These are phyloP conservation scores for Emergomyces africanus DNA, from an alignment of 2,329 filamentous ascomycete species.

Conservation along the genomic window DNA sequence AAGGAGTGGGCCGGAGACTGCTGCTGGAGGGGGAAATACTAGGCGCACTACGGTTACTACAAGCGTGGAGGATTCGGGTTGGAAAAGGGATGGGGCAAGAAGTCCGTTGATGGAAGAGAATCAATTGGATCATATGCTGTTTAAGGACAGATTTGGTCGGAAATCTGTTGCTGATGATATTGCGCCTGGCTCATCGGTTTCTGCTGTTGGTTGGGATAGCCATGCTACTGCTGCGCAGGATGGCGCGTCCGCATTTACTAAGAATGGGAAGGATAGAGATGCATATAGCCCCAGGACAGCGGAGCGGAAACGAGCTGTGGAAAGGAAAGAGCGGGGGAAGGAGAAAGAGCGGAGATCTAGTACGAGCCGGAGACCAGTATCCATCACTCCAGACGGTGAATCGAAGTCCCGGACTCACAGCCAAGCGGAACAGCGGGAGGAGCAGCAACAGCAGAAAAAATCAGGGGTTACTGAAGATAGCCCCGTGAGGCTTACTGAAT, in stretches of 20 bases:
- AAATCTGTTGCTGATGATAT: slow-evolving; percentile 14
- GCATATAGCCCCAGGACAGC: slow-evolving; percentile 5
- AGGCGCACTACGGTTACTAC: background rate
- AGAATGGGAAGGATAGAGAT: slow-evolving; percentile 6
- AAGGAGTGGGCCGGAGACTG: background rate
- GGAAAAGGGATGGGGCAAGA: slow-evolving; percentile 13
- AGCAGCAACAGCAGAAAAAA: slow-evolving; percentile 4
- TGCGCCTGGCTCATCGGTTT: slow-evolving; percentile 30
- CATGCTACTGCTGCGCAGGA: slow-evolving; percentile 14
- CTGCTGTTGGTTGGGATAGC: slow-evolving; percentile 19
- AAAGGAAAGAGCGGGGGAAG: slow-evolving; percentile 11
- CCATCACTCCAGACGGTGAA: background rate
- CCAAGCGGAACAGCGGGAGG: slow-evolving; percentile 6
- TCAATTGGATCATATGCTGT: slow-evolving; percentile 26
- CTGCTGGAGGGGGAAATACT: background rate
- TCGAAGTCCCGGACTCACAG: slow-evolving; percentile 9
- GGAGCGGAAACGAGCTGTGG: background rate
- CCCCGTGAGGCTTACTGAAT: slow-evolving; percentile 33
- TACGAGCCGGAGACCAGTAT: background rate
- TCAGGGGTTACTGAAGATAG: slow-evolving; percentile 4
- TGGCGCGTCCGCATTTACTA: slow-evolving; percentile 3
- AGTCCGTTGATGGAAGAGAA: slow-evolving; percentile 29
- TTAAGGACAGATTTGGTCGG: slow-evolving; percentile 15
- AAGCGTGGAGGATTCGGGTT: background rate
- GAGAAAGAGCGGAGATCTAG: slow-evolving; percentile 10